Base-by-base conservation (phyloP, 495 filamentous ascomycete genomes). In the Aspergillus saccharolyticus region DNA sequence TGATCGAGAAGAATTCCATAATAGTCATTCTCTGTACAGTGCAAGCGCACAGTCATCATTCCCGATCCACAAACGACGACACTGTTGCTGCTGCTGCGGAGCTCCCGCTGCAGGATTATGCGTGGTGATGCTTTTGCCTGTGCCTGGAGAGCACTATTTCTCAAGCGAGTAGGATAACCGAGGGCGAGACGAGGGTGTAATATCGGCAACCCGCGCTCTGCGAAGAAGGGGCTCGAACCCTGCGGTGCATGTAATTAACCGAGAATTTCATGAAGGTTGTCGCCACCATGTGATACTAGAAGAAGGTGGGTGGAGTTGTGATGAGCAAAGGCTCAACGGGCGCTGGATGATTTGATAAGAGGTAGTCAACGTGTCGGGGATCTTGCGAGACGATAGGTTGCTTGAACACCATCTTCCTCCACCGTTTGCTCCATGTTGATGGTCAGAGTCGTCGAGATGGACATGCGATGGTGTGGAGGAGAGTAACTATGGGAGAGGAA, bases 281-380 rank as follows among this genome's bases (percentile, higher is more conserved):
- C 47, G 47, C 47, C 47, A 50, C 28, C 44, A 45, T 33, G 25
- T 42, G 10, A 28, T 24, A 24, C 19, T 9, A 22, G 19, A 17
- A 14, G 18, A 24, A 24, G 47, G 14, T 28, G 15, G 54, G 54
- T 55, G 54, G 54, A 49, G 54, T 42, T 30, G 17, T 10, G 33
- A 30, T 24, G 19, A 21, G 2, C 12, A 46, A 10, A 17, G 22
- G 44, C 53, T 48, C 53, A 55, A 30, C 18, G 44, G 3, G 28
- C 25, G 53, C 42, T 39, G 44, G 33, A 12, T 15, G 33, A 39
- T 15, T 5, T 12, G 33, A 12, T 9, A 9, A 12, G 33, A 15
- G 33, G 33, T 12, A 2, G 33, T 15, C 14, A 39, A 39, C 33
- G 33, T 39, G 33, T 39, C 33, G 14, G n/a, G n/a, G n/a, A n/a